Base-by-base conservation (phyloP, 1,139 yeast genomes). In the Fermentozyma sake region DNA sequence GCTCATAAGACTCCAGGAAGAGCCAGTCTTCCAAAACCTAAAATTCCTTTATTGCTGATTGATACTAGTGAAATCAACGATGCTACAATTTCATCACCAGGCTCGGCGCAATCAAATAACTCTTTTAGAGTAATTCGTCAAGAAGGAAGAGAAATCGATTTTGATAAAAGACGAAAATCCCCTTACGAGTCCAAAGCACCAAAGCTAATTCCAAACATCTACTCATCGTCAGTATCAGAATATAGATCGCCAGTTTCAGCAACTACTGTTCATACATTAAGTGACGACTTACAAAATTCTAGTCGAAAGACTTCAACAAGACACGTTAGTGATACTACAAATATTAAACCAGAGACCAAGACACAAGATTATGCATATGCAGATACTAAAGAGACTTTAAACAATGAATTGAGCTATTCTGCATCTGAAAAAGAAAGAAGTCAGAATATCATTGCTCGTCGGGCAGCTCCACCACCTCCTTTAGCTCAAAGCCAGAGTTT, bases 381-480 rank as follows among this genome's bases (percentile, higher is more conserved):
- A 7, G 27, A 24, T 10, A 9, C 19, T 17, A 22, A 10, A 15
- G n/a, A n/a, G n/a, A n/a, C n/a, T n/a, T n/a, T n/a, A n/a, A n/a
- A n/a, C n/a, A n/a, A n/a, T n/a, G n/a, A n/a, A n/a, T n/a, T n/a
- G n/a, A n/a, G n/a, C n/a, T n/a, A n/a, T n/a, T n/a, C n/a, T n/a
- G 24, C 13, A 7, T 15, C 16, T 4, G 52, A 45, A 14, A 42
- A 33, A 22, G 50, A 40, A 9, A 41, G 34, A 23, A 22, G 39
- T 6, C 46, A 41, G 9, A 52, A 48, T 27, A 43, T 82, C 14
- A 72, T 79, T 8, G 89, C 93, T 0, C 68, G 67, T 34, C 58
- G 93, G 41, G 76, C 69, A 4, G 89, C 93, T 0, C 93, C 93
- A 3, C 91, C 89, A 1, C 82, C 84, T 3, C 82, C 84, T 2